Conservation (phyloP, 331 rosid species). For the Quercus phellos region DNA sequence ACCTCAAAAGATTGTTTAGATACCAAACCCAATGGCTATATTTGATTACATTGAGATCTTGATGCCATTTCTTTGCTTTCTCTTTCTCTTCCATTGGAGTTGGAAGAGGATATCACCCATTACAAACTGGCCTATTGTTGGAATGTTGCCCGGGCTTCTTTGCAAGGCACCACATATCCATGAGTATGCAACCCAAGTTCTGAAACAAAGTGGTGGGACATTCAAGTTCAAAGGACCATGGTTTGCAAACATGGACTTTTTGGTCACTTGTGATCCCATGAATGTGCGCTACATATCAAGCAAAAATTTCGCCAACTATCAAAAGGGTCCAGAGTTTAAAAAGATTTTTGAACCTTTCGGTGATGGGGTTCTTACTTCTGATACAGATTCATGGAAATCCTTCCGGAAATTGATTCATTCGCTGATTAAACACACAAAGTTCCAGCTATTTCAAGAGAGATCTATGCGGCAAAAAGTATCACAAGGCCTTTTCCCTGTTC, state of each 20-base stretch:
- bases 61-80: background rate
- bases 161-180: constrained; percentile 4
- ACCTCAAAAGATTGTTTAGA: too few species aligned
- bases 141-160: background rate
- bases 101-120: background rate
- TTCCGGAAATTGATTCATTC: constrained; percentile 9
- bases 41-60: background rate
- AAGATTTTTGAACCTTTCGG: too few species aligned
- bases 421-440: background rate
- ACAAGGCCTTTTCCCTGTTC: constrained; percentile 11
- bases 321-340: too few species aligned
- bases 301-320: constrained; percentile 5
- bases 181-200: background rate
- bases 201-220: too few species aligned
- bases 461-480: constrained; percentile 4
- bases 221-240: background rate
- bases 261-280: constrained; percentile 21
- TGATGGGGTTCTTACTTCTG: background rate
- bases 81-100: background rate
- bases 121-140: constrained; percentile 18
- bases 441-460: constrained; percentile 1
- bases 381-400: constrained; percentile 16
- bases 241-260: constrained; percentile 9
- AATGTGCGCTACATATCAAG: constrained; percentile 21
- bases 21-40: too few species aligned